Percentiles rank a stretch among this genome's conserved stretches.
These are phyloP conservation scores for Dactylellina sp. DNA, from an alignment of 2,329 filamentous ascomycete species.

Conservation along the genomic window DNA sequence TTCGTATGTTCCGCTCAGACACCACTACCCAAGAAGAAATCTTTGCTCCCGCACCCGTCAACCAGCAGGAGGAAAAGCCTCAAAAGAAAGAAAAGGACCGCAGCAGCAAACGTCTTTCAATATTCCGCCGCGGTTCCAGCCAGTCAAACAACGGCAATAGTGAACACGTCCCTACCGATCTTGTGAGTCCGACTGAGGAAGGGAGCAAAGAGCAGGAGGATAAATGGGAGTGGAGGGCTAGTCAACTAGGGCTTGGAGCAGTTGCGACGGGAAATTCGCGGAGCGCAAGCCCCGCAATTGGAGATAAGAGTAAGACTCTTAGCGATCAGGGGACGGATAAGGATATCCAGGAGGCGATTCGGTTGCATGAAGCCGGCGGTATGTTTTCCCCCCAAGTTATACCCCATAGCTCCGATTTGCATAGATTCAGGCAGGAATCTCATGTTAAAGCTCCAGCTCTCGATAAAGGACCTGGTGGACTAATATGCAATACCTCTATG, in stretches of 20 bases:
- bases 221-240: conserved; percentile 56
- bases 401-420: no score
- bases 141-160: conserved; percentile 15
- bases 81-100: conserved; percentile 59
- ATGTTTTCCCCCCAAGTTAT: conserved; percentile 58
- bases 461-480: background rate
- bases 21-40: conserved; percentile 83
- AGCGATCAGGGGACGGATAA: conserved; percentile 62
- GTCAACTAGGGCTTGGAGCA: conserved; percentile 38
- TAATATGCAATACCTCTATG: conserved; percentile 1
- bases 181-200: conserved; percentile 35
- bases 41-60: conserved; percentile 64
- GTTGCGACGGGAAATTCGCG: background rate
- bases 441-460: no score
- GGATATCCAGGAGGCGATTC: conserved; percentile 92
- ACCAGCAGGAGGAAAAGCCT: conserved; percentile 55
- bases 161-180: conserved; percentile 39
- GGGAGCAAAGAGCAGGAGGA: conserved; percentile 49
- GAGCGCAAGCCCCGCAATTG: conserved; percentile 1
- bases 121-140: conserved; percentile 22
- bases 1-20: conserved; percentile 74
- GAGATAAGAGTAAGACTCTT: conserved; percentile 57
- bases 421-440: no score
- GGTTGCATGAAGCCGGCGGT: conserved; percentile 84
- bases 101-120: conserved; percentile 52